phyloP scores from a whole-genome alignment of 495 filamentous ascomycete species.

The Talaromyces ruber region DNA sequence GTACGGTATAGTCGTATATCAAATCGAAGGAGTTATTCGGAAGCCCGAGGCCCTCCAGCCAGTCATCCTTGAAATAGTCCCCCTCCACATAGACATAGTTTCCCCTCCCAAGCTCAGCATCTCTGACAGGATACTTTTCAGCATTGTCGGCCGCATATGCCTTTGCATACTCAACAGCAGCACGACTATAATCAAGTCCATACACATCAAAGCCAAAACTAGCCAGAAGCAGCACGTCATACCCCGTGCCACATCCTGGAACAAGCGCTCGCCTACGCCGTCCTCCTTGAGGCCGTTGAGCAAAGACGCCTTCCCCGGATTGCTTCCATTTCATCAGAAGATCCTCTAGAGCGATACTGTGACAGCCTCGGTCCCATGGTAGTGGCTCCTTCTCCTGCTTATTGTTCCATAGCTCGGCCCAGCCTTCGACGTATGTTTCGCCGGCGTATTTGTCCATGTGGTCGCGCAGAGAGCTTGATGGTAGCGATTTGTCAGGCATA shows the following conservation, averaged over 20 bases:
- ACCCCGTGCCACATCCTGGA: constrained; percentile 68
- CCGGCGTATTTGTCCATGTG: constrained; percentile 21
- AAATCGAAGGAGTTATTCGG: constrained; percentile 58
- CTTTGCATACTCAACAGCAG: constrained; percentile 46
- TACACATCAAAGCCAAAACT: constrained; percentile 64
- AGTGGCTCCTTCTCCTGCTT: constrained; percentile 35
- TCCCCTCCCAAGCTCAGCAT: constrained; percentile 41
- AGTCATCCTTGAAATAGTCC: constrained; percentile 67
- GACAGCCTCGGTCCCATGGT: constrained; percentile 62
- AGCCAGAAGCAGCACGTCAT: constrained; percentile 65
- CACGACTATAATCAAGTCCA: constrained; percentile 58
- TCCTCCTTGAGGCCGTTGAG: constrained; percentile 17
- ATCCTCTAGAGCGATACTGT: constrained; percentile 61
- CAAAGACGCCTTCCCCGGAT: constrained; percentile 29
- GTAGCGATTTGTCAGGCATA: not conserved
- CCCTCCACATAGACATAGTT: constrained; percentile 51
- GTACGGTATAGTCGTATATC: constrained; percentile 79
- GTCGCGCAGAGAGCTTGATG: not conserved
- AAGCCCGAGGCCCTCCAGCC: constrained; percentile 36
- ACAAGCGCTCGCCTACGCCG: constrained; percentile 46
- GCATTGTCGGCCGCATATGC: constrained; percentile 31
- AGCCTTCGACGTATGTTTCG: constrained; percentile 32
- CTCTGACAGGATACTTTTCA: constrained; percentile 36
- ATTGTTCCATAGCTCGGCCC: constrained; percentile 57
- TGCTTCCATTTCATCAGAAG: constrained; percentile 37